A percentile compares a stretch with the other conserved stretches of the same genome.
Conservation (phyloP, 148 eudicot species). For the Oxyria digyna region DNA sequence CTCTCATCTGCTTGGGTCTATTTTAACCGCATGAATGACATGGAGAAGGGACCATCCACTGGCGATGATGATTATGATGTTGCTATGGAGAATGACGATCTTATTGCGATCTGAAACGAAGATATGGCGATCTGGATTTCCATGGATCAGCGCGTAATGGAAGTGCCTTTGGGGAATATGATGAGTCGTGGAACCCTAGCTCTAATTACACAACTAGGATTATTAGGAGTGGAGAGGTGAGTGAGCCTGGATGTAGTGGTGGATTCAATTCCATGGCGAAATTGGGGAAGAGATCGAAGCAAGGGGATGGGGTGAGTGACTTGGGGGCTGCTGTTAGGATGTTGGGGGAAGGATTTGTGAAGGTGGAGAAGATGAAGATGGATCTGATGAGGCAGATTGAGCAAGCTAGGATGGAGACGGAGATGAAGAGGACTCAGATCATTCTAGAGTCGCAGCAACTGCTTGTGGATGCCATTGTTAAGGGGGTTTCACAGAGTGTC, state of each 20-base stretch:
- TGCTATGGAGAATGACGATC: slow-evolving; percentile 13
- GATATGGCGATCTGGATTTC: slow-evolving; percentile 1
- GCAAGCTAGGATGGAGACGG: slow-evolving; percentile 70
- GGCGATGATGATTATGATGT: slow-evolving; percentile 12
- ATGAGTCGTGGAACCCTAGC: slow-evolving; percentile 9
- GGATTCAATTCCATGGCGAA: neutral
- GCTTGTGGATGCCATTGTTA: slow-evolving; percentile 60
- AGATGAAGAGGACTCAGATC: slow-evolving; percentile 73
- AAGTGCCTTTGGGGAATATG: slow-evolving; percentile 17
- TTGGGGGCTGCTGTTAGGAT: slow-evolving; percentile 54
- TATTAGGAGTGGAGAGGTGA: slow-evolving; percentile 10
- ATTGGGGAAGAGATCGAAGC: slow-evolving; percentile 28
- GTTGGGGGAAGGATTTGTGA: slow-evolving; percentile 74
- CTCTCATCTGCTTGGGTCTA: slow-evolving; percentile 52
- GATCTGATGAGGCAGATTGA: slow-evolving; percentile 66
- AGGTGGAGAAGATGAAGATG: slow-evolving; percentile 84
- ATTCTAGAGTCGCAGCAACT: slow-evolving; percentile 64
- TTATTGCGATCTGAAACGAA: slow-evolving; percentile 1
- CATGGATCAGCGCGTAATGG: neutral
- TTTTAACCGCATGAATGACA: slow-evolving; percentile 51
- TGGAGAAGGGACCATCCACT: slow-evolving; percentile 42
- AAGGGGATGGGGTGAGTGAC: slow-evolving; percentile 15
- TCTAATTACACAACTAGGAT: slow-evolving; percentile 12
- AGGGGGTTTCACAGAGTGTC: slow-evolving; percentile 12
- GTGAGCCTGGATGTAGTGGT: slow-evolving; percentile 9